Conservation (phyloP, 495 filamentous ascomycete genomes). For the Rhizodiscina lignyota region DNA sequence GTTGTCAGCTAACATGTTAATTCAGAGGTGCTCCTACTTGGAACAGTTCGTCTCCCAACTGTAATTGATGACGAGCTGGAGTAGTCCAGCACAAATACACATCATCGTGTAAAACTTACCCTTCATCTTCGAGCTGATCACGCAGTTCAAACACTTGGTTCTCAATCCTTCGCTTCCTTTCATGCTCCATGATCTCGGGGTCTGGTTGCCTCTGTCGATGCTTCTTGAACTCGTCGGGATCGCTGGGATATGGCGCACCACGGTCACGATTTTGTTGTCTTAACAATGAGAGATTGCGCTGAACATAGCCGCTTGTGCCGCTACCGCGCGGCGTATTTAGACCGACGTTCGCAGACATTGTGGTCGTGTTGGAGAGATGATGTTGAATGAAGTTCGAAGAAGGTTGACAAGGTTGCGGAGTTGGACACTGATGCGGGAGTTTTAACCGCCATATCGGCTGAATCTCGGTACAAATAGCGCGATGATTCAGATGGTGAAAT, state of each 20-base stretch:
- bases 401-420: slow-evolving; percentile 2
- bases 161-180: slow-evolving; percentile 74
- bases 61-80: no score
- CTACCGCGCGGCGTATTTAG: slow-evolving; percentile 87
- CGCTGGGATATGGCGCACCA: slow-evolving; percentile 42
- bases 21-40: no score
- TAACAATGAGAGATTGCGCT: slow-evolving; percentile 81
- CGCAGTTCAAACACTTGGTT: slow-evolving; percentile 82
- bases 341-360: slow-evolving; percentile 95
- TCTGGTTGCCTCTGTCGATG: slow-evolving; percentile 75
- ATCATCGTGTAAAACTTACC: slow-evolving; percentile 25
- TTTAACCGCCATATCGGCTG: no score
- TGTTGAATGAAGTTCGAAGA: no score
- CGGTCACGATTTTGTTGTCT: slow-evolving; percentile 48
- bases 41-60: no score
- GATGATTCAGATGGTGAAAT: no score
- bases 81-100: no score
- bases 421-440: no score
- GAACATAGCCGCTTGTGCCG: slow-evolving; percentile 94
- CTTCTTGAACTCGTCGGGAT: slow-evolving; percentile 35
- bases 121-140: slow-evolving; percentile 81
- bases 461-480: no score
- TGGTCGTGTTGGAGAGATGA: no score
- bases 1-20: slow-evolving; percentile 1
- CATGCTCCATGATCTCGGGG: slow-evolving; percentile 83